Conservation (phyloP, 345 rosid genomes). For the Tarenaya hassleriana region DNA sequence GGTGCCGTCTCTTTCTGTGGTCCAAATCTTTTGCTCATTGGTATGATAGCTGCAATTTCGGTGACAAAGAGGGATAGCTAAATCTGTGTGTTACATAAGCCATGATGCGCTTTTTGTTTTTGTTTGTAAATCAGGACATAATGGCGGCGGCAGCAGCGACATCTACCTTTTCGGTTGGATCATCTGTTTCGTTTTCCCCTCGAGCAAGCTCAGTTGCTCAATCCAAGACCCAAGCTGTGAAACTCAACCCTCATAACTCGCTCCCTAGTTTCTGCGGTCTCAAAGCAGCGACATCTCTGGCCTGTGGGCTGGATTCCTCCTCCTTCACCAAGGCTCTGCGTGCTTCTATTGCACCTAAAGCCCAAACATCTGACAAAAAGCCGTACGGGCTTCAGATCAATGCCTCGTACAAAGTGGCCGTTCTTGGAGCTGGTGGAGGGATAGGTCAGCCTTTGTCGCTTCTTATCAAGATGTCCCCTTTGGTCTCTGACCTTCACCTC, state of each 20-base stretch:
- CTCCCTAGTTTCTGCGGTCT: conserved; percentile 50
- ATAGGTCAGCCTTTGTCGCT: conserved; percentile 88
- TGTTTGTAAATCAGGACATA: conserved; percentile 2
- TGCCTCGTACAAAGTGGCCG: conserved; percentile 81
- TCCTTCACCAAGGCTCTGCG: conserved; percentile 44
- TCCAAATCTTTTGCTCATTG: too few species aligned
- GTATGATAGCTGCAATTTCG: too few species aligned
- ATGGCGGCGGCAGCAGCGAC: conserved; percentile 75
- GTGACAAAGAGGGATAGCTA: neutral
- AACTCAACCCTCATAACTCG: conserved; percentile 34
- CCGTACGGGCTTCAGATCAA: conserved; percentile 42
- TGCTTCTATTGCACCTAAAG: conserved; percentile 33
- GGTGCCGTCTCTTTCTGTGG: too few species aligned
- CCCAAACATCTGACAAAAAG: conserved; percentile 30
- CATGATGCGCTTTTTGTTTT: neutral
- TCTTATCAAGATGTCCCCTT: conserved; percentile 88
- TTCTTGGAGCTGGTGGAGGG: conserved; percentile 94
- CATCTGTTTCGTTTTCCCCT: conserved; percentile 40
- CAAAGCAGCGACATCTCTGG: conserved; percentile 47
- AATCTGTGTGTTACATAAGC: neutral
- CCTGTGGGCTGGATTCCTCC: conserved; percentile 45
- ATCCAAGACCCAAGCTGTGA: conserved; percentile 36
- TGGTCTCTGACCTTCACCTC: conserved; percentile 70
- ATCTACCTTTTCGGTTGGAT: conserved; percentile 49
- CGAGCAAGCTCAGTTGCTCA: conserved; percentile 37